A percentile compares a stretch with the other conserved stretches of the same genome.
Conservation (phyloP, 2,329 filamentous ascomycete species). For the Sclerotinia borealis region DNA sequence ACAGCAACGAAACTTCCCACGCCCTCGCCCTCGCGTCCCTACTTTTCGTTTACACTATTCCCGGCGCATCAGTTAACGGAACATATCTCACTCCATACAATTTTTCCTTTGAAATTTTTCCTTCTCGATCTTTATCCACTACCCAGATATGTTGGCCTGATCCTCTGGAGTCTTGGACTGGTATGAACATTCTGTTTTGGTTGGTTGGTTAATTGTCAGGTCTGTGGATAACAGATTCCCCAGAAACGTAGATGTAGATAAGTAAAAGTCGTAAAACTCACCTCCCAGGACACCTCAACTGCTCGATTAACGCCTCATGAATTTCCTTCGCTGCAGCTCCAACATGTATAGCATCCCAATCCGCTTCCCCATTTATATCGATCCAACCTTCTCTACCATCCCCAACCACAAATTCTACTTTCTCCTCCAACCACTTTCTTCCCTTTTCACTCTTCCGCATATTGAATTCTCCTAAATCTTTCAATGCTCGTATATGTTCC, state of each 20-base stretch:
- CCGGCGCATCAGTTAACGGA: slow-evolving; percentile 65
- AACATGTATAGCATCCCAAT: slow-evolving; percentile 93
- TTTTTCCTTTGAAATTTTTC: slow-evolving; percentile 53
- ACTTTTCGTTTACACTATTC: not conserved
- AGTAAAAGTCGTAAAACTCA: slow-evolving; percentile 28
- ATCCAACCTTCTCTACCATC: slow-evolving; percentile 67
- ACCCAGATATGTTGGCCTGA: slow-evolving; percentile 54
- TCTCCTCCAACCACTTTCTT: slow-evolving; percentile 49
- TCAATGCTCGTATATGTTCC: slow-evolving; percentile 64
- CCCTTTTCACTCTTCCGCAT: slow-evolving; percentile 59
- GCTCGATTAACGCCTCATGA: slow-evolving; percentile 66
- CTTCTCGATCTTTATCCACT: slow-evolving; percentile 64
- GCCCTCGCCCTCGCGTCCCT: not conserved
- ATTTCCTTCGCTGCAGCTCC: slow-evolving; percentile 75
- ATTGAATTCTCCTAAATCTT: slow-evolving; percentile 57
- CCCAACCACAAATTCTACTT: slow-evolving; percentile 65
- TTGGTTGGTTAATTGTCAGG: not conserved
- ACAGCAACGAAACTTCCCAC: not conserved
- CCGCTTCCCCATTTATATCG: slow-evolving; percentile 38
- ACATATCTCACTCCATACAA: slow-evolving; percentile 72
- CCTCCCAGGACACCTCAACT: slow-evolving; percentile 72
- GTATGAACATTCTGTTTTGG: slow-evolving; percentile 61
- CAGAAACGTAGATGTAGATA: not conserved
- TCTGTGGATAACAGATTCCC: not conserved
- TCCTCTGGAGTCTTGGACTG: slow-evolving; percentile 51